Evolutionary conservation across 179 eudicot species (phyloP), one percentile per base, ranked within the genome.

Genomic region (Drosera spatulata): DNA sequence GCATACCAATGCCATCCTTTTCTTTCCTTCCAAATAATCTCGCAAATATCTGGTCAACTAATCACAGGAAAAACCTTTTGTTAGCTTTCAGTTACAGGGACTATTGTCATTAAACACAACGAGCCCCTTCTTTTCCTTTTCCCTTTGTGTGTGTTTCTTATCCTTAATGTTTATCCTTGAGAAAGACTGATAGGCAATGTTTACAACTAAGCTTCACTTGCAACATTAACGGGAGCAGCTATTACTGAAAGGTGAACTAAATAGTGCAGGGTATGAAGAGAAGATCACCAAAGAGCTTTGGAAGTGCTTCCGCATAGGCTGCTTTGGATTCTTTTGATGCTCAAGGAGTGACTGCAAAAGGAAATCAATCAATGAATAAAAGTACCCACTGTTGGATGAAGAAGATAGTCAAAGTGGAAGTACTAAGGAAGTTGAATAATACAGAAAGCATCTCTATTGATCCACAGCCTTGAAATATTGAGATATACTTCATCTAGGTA

Each of bases 271-370:
- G 14, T 14, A 6, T 10, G 1, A 41, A 59, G 43, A 33, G 2
- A 57, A 61, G 22, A 71, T 70, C 70, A 93, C 99, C 95, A 93
- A 65, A 41, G 96, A 93, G 73, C 75, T 84, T 63, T 84, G 87
- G 73, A 84, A 93, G 75, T 93, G 99, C 71, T 89, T 93, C 66
- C 83, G 95, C 72, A 93, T 55, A 50, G 85, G 83, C 75, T 80
- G 86, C 76, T 84, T 93, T 59, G 87, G 95, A 69, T 84, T 84
- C 79, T 84, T 93, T 70, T 93, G 99, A 73, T 93, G 86, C 76
- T 93, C 99, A 66, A 86, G 62, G 66, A 93, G 75, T 64, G 99
- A 89, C 99, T 93, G 87, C 39, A 71, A 68, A 60, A 62, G 41
- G 59, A 56, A 53, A 61, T 22, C 50, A 51, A 46, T 50, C 53